Evolutionary conservation across 108 stramenopile species (phyloP), one percentile per base, ranked within the genome.

Genomic region (Fistulifera pelliculosa): DNA sequence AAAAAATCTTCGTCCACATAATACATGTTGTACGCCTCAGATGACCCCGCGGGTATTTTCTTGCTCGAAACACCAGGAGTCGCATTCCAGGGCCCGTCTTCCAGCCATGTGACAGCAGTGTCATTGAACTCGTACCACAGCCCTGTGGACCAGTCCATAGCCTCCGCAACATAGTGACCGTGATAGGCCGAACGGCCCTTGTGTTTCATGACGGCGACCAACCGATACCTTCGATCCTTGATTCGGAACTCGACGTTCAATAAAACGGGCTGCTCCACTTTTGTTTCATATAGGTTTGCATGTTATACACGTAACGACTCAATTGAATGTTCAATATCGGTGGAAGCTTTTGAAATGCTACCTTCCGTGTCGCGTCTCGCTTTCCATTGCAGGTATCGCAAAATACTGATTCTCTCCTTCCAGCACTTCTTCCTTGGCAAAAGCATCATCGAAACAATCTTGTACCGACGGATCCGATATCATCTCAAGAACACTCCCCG

Each of bases 71-170:
- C 19, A 45, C 21, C 11, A 21, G 4, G 21, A 11, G 7, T 45
- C 19, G 19, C 16, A 45, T 45, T 45, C 6, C 31, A 8, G 1
- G 91, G 87, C 0, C 83, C 89, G 35, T 58, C 51, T 21, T 73
- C 53, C 13, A 89, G 54, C 5, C 75, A 47, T 0, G 64, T 75
- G 1, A 93, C 91, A 0, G 58, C 63, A 56, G 83, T 87, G 54
- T 93, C 91, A 44, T 93, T 89, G 66, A 83, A 87, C 38, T 93
- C 81, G 54, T 69, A 89, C 87, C 87, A 93, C 39, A 71, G 54
- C 13, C 91, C 91, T 5, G 81, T 87, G 8, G 54, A 52, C 87
- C 87, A 93, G 60, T 93, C 87, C 74, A 89, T 72, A 8, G 80
- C 87, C 52, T 93, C 81, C 2, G 87, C 85, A 8, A 84, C 49